Evolutionary conservation across 208 protist genomes (phyloP).

Genomic region (Vickermania ingenoplastis): DNA sequence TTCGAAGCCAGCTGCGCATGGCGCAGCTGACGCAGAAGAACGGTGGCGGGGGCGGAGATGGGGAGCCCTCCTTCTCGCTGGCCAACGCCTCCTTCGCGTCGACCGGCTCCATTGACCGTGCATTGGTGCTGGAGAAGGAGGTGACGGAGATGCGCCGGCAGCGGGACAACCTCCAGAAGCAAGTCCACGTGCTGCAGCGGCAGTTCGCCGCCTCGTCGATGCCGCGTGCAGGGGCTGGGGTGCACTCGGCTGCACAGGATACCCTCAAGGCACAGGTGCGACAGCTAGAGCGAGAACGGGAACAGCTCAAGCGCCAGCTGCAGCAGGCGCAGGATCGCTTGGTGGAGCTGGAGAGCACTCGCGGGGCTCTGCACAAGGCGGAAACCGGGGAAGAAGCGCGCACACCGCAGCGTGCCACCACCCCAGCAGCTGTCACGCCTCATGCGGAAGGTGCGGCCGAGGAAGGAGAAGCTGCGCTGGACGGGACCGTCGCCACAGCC

Average conservation of each 20-base stretch:
- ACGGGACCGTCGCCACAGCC: not conserved
- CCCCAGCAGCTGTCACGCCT: not conserved
- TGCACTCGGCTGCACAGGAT: slow-evolving; percentile 16
- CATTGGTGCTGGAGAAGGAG: slow-evolving; percentile 57
- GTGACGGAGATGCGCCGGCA: slow-evolving; percentile 46
- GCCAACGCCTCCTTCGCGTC: slow-evolving; percentile 45
- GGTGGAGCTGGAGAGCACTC: slow-evolving; percentile 8
- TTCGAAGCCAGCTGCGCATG: slow-evolving; percentile 35
- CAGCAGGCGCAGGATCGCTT: slow-evolving; percentile 20
- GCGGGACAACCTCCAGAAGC: slow-evolving; percentile 42
- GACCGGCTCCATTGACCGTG: slow-evolving; percentile 49
- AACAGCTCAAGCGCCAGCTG: slow-evolving; percentile 37
- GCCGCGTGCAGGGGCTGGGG: slow-evolving; percentile 14
- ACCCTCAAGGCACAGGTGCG: slow-evolving; percentile 45
- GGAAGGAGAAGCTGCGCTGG: not conserved
- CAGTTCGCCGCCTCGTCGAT: slow-evolving; percentile 32
- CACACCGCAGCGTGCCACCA: not conserved
- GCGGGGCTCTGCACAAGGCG: not conserved
- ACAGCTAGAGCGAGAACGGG: slow-evolving; percentile 47
- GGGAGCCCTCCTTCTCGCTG: not conserved
- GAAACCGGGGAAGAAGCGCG: not conserved
- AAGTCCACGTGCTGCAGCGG: slow-evolving; percentile 41
- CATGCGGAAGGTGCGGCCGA: not conserved
- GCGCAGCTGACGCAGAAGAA: slow-evolving; percentile 14
- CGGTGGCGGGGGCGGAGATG: slow-evolving; percentile 5